Evolutionary conservation across 2,329 filamentous ascomycete genomes (phyloP).

Genomic region (Fusarium devonianum): DNA sequence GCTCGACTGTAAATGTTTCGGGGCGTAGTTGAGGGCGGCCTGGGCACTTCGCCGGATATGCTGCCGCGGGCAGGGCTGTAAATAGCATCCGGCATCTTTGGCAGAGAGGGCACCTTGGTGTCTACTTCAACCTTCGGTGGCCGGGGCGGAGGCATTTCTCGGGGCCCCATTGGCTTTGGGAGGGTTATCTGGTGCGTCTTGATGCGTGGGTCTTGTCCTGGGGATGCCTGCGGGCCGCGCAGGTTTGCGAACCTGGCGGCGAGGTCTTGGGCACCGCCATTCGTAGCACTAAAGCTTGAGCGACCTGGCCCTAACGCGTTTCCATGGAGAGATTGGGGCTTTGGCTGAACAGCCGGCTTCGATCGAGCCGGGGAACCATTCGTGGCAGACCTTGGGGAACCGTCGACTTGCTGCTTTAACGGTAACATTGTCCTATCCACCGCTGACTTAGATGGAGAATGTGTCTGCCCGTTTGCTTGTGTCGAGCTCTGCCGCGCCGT

Average conservation of each 20-base stretch:
- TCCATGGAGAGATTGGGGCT: conserved; percentile 71
- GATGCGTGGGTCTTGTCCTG: conserved; percentile 61
- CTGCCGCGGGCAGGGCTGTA: conserved; percentile 81
- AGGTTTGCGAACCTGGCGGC: conserved; percentile 65
- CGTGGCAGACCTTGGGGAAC: conserved; percentile 24
- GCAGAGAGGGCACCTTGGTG: conserved; percentile 64
- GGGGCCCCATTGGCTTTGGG: conserved; percentile 54
- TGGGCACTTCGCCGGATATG: conserved; percentile 68
- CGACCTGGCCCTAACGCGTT: conserved; percentile 54
- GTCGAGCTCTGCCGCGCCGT: conserved; percentile 20
- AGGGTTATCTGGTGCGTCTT: conserved; percentile 56
- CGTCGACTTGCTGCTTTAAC: conserved; percentile 24
- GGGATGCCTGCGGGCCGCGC: conserved; percentile 51
- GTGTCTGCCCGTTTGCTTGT: conserved; percentile 23
- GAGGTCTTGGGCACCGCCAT: conserved; percentile 56
- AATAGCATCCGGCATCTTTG: conserved; percentile 76
- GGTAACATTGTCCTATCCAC: conserved; percentile 18
- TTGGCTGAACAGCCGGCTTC: conserved; percentile 66
- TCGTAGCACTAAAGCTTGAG: conserved; percentile 39
- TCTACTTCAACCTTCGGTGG: conserved; percentile 57
- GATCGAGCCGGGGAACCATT: conserved; percentile 40
- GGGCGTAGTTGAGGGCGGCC: conserved; percentile 70
- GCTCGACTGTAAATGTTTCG: conserved; percentile 69
- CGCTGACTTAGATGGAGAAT: conserved; percentile 27
- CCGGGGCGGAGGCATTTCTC: conserved; percentile 59